A percentile compares a stretch with the other conserved stretches of the same genome.
These are phyloP conservation scores for Cryptosporidium sp. DNA, from an alignment of 169 alveolate genomes.

Conservation along the genomic window DNA sequence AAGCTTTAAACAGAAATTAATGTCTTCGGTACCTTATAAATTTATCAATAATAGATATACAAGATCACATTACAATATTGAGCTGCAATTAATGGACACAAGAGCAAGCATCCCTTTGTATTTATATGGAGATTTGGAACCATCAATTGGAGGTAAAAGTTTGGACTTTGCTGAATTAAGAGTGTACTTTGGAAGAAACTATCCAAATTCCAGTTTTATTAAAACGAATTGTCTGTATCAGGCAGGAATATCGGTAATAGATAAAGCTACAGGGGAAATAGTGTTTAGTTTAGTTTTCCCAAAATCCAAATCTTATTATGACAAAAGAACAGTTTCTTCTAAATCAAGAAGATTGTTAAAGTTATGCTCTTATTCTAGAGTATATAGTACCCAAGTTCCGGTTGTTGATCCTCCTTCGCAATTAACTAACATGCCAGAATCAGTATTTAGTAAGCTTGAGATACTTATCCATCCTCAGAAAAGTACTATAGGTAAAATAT, in stretches of 20 bases:
- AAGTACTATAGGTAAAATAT: constrained; percentile 25
- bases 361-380: constrained; percentile 50
- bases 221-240: constrained; percentile 37
- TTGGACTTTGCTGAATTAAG: neutral
- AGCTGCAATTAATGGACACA: constrained; percentile 37
- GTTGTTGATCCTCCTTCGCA: constrained; percentile 50
- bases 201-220: constrained; percentile 6
- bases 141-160: neutral
- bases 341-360: constrained; percentile 17
- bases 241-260: constrained; percentile 39
- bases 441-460: constrained; percentile 49
- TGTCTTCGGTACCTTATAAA: neutral
- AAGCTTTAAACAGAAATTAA: too few relatives aligned
- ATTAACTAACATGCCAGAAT: constrained; percentile 41
- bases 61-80: constrained; percentile 24
- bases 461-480: constrained; percentile 20
- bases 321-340: neutral
- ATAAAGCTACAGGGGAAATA: constrained; percentile 32
- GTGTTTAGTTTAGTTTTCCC: constrained; percentile 28
- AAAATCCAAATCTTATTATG: constrained; percentile 48
- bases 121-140: constrained; percentile 42
- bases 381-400: constrained; percentile 56
- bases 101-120: constrained; percentile 24
- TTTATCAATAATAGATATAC: neutral
- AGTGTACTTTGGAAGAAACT: constrained; percentile 13